Base-by-base conservation (phyloP, 441 rosid genomes). In the Adansonia madagascariensis region DNA sequence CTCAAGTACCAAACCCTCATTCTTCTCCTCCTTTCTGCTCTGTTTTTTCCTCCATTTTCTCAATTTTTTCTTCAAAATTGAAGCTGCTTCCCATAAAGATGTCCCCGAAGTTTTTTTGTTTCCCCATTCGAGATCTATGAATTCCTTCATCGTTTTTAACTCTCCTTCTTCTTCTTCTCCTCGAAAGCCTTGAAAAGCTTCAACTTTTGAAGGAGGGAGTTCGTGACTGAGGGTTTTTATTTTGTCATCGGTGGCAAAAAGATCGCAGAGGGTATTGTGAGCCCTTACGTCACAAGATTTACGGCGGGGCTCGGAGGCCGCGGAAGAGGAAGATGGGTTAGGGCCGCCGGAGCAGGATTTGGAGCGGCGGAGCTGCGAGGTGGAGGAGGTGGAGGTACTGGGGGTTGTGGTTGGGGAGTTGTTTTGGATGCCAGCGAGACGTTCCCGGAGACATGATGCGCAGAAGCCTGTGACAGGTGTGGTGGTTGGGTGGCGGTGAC, bases 71-170 rank as follows among this genome's bases (percentile, higher is more conserved):
- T 91, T 82, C 10, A 88, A 86, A 62, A 80, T 80, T 18, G 91
- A 87, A 8, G 89, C 88, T 14, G 84, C 78, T 9, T 82, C 87
- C 77, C 85, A 72, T 15, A 90, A 80, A 39, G 76, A 83, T 71
- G 52, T 83, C 43, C 83, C 77, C 11, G 78, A 77, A 49, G 50
- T 67, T 81, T 84, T 89, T 82, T 81, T 88, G 35, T 74, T 79
- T 76, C 82, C 80, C 80, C 74, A 62, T 75, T 91, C 93, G 63
- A 91, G 90, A 89, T 91, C 95, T 83, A 91, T 87, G 11, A 88
- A 84, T 81, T 91, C 95, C 82, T 87, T 91, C 90, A 91, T 86
- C 71, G 91, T 89, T 83, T 78, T 88, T 41, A 78, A 62, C 78
- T 91, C 95, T 4, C 64, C 75, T 44, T 63, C 73, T 17, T 50